Evolutionary conservation across 2,329 filamentous ascomycete genomes (phyloP), one percentile per base, ranked within the genome.

Genomic region (Alternaria ethzedia): DNA sequence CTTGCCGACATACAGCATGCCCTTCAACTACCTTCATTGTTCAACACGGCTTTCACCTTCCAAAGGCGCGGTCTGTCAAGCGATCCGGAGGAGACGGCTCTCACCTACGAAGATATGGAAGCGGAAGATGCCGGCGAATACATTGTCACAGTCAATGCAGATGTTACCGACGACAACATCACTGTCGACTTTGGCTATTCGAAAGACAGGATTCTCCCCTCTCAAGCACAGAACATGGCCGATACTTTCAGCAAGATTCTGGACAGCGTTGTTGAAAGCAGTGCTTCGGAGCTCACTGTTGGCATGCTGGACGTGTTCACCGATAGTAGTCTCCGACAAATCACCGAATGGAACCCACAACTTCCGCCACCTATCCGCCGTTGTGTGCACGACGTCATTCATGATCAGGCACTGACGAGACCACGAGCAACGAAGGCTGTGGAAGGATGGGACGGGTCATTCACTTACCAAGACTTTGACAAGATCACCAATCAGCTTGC

Each of bases 11-110:
- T 80, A 8, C 77, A 80, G 49, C 77, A 79, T 57, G 74, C 79
- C 45, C 64, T 80, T 15, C 70, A 76, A 28, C 65, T 79, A 4
- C 71, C 73, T 4, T 67, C 74, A 1, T 68, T 80, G 4, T 80
- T 80, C 70, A 80, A 80, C 41, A 79, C 78, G 2, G 75, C 75
- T 7, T 79, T 80, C 64, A 79, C 78, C 3, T 79, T 75, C 59
- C 77, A 80, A 49, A 65, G 76, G 46, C 67, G 77, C 15, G 69
- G 70, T 23, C 55, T 75, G 1, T 67, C 72, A 9, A 61, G 67
- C 6, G 72, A 75, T 41, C 65, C 70, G 1, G 67, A 75, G 36
- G 63, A 72, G 44, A 73, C 73, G 7, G 70, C 75, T 15, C 64
- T 80, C 0, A 17, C 70, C 2, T 79, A 74, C 41, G 72, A 80